Evolutionary conservation across 352 stramenopile genomes (phyloP).

Genomic region (Aphanomyces invadans): DNA sequence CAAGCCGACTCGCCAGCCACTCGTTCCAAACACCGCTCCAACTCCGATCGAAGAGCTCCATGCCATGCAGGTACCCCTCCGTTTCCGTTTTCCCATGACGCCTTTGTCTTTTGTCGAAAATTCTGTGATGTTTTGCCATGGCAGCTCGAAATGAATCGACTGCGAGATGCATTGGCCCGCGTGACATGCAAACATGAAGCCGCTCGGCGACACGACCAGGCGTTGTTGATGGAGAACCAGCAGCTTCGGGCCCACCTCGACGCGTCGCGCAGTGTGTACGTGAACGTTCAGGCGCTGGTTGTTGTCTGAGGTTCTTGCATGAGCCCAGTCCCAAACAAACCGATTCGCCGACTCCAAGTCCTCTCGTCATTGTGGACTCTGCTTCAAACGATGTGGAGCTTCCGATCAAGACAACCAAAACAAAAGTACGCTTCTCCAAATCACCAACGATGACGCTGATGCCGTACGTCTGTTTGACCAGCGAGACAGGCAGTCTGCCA

Average conservation of each 20-base stretch:
- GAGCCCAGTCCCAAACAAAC: too few relatives aligned
- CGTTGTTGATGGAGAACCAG: slow-evolving; percentile 3
- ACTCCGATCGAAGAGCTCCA: slow-evolving; percentile 52
- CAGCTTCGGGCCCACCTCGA: slow-evolving; percentile 10
- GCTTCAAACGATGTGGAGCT: too few relatives aligned
- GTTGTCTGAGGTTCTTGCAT: too few relatives aligned
- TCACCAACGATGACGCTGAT: too few relatives aligned
- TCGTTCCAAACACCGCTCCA: slow-evolving; percentile 36
- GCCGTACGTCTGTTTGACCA: too few relatives aligned
- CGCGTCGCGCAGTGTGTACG: background rate
- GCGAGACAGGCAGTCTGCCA: too few relatives aligned
- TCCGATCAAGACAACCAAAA: too few relatives aligned
- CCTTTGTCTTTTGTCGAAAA: background rate
- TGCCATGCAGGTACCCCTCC: slow-evolving; percentile 43
- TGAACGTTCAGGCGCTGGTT: too few relatives aligned
- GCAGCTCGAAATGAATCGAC: slow-evolving; percentile 46
- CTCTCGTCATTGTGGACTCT: too few relatives aligned
- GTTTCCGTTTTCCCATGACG: too few relatives aligned
- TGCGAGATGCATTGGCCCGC: slow-evolving; percentile 45
- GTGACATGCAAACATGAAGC: slow-evolving; percentile 29
- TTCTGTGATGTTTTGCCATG: background rate
- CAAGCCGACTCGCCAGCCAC: slow-evolving; percentile 34
- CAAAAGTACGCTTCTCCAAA: too few relatives aligned
- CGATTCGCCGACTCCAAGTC: too few relatives aligned
- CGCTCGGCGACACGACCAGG: background rate